Percentiles rank a stretch among this genome's conserved stretches.
Conservation (phyloP, 257 asterid genomes). For the Craterostigma plantagineum region DNA sequence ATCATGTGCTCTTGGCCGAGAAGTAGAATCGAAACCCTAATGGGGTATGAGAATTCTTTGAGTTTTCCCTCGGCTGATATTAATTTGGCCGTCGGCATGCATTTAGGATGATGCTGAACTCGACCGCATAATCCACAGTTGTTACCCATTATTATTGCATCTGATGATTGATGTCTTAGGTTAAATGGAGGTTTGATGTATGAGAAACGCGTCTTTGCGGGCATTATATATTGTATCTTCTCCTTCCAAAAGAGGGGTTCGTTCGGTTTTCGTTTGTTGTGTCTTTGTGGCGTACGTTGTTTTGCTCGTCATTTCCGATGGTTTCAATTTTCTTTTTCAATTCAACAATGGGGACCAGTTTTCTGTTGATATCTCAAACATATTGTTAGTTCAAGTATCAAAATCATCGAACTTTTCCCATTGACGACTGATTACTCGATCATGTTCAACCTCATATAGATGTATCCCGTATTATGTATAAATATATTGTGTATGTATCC, state of each 20-base stretch:
- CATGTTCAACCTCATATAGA: too few relatives aligned
- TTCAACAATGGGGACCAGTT: too few relatives aligned
- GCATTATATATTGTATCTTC: not conserved
- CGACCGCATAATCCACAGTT: conserved; percentile 32
- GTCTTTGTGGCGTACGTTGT: conserved; percentile 15
- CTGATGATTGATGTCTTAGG: not conserved
- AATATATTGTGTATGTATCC: too few relatives aligned
- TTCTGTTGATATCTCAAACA: too few relatives aligned
- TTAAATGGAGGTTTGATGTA: not conserved
- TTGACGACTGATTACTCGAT: too few relatives aligned
- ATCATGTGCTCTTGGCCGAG: conserved; percentile 26
- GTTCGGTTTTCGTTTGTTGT: conserved; percentile 9
- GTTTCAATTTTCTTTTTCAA: too few relatives aligned
- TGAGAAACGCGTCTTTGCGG: not conserved
- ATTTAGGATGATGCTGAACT: conserved; percentile 10
- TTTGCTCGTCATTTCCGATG: conserved; percentile 12
- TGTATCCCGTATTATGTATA: too few relatives aligned
- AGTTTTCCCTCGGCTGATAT: conserved; percentile 39
- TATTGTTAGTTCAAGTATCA: too few relatives aligned
- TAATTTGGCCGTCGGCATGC: conserved; percentile 40
- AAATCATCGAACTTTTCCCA: too few relatives aligned
- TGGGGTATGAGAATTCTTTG: conserved; percentile 49
- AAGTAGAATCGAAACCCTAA: conserved; percentile 30
- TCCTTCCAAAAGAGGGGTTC: conserved; percentile 4
- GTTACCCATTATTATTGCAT: conserved; percentile 28